phyloP scores from a whole-genome alignment of 352 stramenopile species.

The Globisporangium spiculum region DNA sequence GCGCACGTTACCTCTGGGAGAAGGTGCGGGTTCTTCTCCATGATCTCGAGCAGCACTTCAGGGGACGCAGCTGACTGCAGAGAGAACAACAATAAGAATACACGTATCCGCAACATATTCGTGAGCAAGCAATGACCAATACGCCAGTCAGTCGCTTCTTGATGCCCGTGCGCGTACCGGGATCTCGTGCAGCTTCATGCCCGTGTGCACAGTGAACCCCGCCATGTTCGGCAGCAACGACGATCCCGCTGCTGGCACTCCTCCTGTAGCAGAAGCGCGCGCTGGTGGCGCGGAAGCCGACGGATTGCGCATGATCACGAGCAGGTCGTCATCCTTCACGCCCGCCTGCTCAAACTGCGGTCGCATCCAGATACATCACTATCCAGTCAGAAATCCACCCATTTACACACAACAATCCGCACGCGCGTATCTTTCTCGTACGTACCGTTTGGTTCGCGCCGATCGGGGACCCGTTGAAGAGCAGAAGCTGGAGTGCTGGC shows the following conservation, averaged over 20 bases:
- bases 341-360: slow-evolving; percentile 72
- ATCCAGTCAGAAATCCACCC: background rate
- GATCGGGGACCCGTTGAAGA: slow-evolving; percentile 60
- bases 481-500: slow-evolving; percentile 43
- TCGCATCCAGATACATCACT: background rate
- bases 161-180: slow-evolving; percentile 33
- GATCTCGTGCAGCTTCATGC: slow-evolving; percentile 81
- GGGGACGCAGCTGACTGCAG: slow-evolving; percentile 53
- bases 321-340: slow-evolving; percentile 67
- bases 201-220: slow-evolving; percentile 40
- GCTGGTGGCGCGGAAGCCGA: slow-evolving; percentile 16
- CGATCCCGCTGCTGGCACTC: slow-evolving; percentile 9
- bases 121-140: background rate
- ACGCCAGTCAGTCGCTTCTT: background rate
- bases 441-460: slow-evolving; percentile 51
- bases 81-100: background rate
- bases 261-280: background rate
- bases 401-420: background rate
- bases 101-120: background rate
- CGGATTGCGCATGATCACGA: slow-evolving; percentile 58
- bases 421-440: background rate
- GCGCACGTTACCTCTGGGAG: slow-evolving; percentile 41
- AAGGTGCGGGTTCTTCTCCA: slow-evolving; percentile 78
- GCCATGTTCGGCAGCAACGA: slow-evolving; percentile 15
- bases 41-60: slow-evolving; percentile 78